Conservation (phyloP, 2,329 filamentous ascomycete genomes). For the Penicillium polonicum region DNA sequence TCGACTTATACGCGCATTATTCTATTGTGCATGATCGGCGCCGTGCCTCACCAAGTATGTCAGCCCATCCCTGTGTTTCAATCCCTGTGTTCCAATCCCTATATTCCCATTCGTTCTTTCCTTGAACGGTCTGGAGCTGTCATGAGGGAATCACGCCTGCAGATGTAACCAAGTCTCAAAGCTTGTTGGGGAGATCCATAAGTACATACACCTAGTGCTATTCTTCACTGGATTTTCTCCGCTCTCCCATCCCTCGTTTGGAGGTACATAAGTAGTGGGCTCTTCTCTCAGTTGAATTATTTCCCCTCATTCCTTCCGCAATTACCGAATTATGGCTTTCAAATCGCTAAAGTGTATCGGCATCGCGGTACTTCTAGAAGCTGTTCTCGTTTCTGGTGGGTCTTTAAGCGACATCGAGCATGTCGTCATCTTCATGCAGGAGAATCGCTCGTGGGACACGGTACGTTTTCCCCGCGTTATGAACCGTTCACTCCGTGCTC, state of each 20-base stretch:
- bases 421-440: constrained; percentile 60
- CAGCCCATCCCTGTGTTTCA: constrained; percentile 2
- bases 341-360: constrained; percentile 11
- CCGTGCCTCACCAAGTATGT: background rate
- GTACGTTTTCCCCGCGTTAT: constrained; percentile 22
- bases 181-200: background rate
- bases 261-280: background rate
- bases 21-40: background rate
- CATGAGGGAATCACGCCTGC: background rate
- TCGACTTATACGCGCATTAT: background rate
- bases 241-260: background rate
- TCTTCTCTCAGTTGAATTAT: background rate
- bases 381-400: constrained; percentile 30
- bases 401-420: constrained; percentile 55
- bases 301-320: background rate
- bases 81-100: background rate
- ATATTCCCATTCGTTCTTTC: background rate
- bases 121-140: background rate
- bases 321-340: constrained; percentile 11
- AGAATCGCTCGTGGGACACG: constrained; percentile 45
- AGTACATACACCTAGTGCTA: background rate
- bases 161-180: background rate
- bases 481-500: background rate
- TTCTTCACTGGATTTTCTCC: background rate
- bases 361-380: constrained; percentile 20